Base-by-base conservation (phyloP, 768 basidiomycete species). In the Peribolospora kevripleyi region DNA sequence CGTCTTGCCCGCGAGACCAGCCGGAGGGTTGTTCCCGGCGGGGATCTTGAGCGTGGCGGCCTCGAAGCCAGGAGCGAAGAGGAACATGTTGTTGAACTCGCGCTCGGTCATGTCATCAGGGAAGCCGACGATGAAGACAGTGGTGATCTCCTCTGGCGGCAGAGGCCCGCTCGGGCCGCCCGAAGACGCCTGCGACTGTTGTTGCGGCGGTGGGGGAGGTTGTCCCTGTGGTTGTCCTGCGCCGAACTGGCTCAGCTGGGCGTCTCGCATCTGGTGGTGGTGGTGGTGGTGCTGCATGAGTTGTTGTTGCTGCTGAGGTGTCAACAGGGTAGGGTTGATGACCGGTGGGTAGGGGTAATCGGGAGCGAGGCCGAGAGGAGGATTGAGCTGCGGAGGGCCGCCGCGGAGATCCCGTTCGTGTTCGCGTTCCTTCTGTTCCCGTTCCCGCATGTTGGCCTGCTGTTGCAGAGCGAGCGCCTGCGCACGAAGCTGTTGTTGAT, bases 61-160 rank as follows among this genome's bases (percentile, higher is more conserved):
- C 67, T 97, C 93, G 63, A 97, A 98, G 8, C 88, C 93, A 1
- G 76, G 70, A 3, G 84, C 86, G 64, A 98, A 98, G 6, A 88
- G 86, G 67, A 98, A 98, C 83, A 98, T 91, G 66, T 95, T 95
- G 68, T 91, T 86, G 68, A 97, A 98, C 70, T 98, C 93, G 40
- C 93, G 86, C 71, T 97, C 93, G 76, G 82, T 81, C 84, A 97
- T 95, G 63, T 98, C 93, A 55, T 98, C 93, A 3, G 93, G 93
- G 66, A 98, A 98, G 0, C 93, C 93, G 38, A 97, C 91, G 3
- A 98, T 90, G 59, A 98, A 98, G 59, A 93, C 90, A 5, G 88
- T 93, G 8, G 83, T 88, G 50, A 93, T 93, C 63, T 91, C 87
- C 67, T 93, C 90, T 56, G 77, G 25, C 5, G 53, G 37, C 9